Conservation (phyloP, 441 rosid species). For the Hura crepitans region DNA sequence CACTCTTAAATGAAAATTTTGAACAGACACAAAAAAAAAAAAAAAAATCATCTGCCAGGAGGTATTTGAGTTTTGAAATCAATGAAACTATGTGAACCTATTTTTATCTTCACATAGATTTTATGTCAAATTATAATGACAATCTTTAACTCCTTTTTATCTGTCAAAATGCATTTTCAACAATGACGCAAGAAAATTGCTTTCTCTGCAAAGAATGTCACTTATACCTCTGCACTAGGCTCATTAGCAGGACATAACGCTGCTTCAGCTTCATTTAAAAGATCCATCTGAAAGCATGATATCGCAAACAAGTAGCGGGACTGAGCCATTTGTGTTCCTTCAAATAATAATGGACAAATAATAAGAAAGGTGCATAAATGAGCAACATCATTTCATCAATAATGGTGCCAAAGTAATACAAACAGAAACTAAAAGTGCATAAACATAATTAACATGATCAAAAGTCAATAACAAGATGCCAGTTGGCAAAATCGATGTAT, state of each 20-base stretch:
- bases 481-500: neutral
- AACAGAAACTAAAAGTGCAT: no score
- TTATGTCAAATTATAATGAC: neutral
- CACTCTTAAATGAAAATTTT: neutral
- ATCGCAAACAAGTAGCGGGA: constrained; percentile 96
- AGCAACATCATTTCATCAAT: constrained; percentile 7
- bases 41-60: neutral
- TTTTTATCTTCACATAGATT: neutral
- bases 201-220: neutral
- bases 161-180: neutral
- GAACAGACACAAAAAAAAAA: neutral
- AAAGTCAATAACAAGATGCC: no score
- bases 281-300: constrained; percentile 95
- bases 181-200: neutral
- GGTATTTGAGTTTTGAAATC: neutral
- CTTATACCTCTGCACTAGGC: constrained; percentile 59
- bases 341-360: constrained; percentile 18
- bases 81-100: neutral
- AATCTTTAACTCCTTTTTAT: neutral
- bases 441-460: neutral
- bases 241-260: constrained; percentile 73
- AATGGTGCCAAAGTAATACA: constrained; percentile 23
- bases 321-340: constrained; percentile 85
- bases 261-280: constrained; percentile 87
- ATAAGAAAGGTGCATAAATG: neutral